Base-by-base conservation (phyloP, 78 protist species). In the Polysphondylium violaceum region DNA sequence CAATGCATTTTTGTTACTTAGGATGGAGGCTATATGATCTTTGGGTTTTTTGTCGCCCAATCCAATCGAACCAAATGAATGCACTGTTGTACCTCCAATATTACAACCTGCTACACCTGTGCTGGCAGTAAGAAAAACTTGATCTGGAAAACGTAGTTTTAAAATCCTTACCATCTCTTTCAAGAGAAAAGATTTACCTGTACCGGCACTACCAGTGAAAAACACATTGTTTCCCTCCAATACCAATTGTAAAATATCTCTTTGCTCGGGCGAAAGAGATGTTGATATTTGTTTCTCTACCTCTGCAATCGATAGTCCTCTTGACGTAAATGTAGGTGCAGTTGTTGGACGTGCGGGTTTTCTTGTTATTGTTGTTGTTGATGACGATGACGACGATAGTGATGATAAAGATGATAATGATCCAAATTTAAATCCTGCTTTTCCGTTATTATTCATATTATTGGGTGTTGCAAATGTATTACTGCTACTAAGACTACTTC, bases 101-200 rank as follows among this genome's bases (percentile, higher is more conserved):
- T 87, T 86, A 41, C 88, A 78, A 9, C 98, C 98, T 3, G 99
- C 98, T 2, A 88, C 74, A 44, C 97, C 97, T 7, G 97, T 96
- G 2, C 92, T 68, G 0, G 97, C 97, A 0, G 94, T 92, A 17
- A 71, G 16, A 71, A 19, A 71, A 31, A 71, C 50, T 17, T 50
- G 27, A 47, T 31, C 25, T 11, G 67, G 73, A 27, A 73, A n/a
- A 16, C 56, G 19, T n/a, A 25, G 7, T 16, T 60, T 60, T 3
- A 96, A 72, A 6, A 19, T 86, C 3, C 8, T 40, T 12, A 83
- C 74, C 23, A 94, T 85, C 38, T 43, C 59, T 9, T 61, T 58
- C 0, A 96, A 74, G 27, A 89, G 55, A 86, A 31, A 71, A 17
- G 94, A 61, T 85, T 96, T 96, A 19, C 98, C 98, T 17, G 97